Evolutionary conservation across 2,329 filamentous ascomycete species (phyloP), one percentile per base, ranked within the genome.

Genomic region (Pestalotiopsis sp.): DNA sequence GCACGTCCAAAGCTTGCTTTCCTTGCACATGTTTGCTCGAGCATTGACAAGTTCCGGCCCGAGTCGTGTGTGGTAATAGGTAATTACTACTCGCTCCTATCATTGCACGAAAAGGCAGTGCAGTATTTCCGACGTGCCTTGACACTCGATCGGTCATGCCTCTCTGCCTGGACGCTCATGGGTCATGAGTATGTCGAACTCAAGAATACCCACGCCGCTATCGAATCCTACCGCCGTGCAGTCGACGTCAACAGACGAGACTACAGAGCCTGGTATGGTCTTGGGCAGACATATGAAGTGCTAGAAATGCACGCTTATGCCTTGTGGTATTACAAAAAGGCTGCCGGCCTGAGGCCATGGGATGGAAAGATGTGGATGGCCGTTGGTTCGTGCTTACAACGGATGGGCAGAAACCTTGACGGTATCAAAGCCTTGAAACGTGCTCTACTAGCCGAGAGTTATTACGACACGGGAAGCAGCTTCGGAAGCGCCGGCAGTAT

Each of bases 291-390:
- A 1, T 99, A 99, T 77, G 96, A 99, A 80, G 93, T 99, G 73
- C 88, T 99, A 9, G 96, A 99, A 81, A 98, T 98, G 94, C 93
- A 97, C 77, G 94, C 95, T 58, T 99, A 99, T 79, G 95, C 95
- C 1, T 83, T 99, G 0, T 98, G 96, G 88, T 99, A 99, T 81
- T 98, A 97, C 83, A 97, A 98, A 78, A 94, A 96, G 68, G 96
- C 96, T 0, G 95, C 95, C 0, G 93, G 94, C 0, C 85, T 99
- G 1, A 90, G 95, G n/a, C 94, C 95, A 0, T 98, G 95, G 86
- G 96, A 99, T 74, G 93, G 95, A 0, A 98, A 98, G 80, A 97
- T 99, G 93, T 99, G 96, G 96, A 92, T 96, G 84, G 96, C 96
- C 0, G 94, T 99, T 4, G 96, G 93, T 11, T 93, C 93, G 41